These are phyloP conservation scores for Russula foetens DNA, from an alignment of 768 basidiomycete species.

Conservation along the genomic window DNA sequence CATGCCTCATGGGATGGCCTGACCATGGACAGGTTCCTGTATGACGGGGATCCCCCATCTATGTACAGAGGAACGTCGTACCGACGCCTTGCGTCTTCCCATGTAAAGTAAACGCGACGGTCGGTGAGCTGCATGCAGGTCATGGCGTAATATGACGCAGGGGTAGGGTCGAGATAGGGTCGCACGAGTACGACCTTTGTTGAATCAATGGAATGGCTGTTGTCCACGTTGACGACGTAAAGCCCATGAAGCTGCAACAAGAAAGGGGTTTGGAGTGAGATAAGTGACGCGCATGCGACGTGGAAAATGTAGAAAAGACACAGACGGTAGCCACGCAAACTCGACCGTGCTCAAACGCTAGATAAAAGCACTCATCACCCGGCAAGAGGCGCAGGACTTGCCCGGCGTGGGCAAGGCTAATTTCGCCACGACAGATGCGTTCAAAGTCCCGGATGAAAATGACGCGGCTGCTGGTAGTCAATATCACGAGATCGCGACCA, in stretches of 20 bases:
- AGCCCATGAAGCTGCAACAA: background rate
- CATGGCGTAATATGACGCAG: background rate
- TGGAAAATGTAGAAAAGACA: background rate
- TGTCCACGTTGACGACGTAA: constrained; percentile 9
- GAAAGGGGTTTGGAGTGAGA: too few species aligned
- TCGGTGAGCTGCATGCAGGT: constrained; percentile 19
- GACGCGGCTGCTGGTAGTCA: constrained; percentile 22
- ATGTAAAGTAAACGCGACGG: constrained; percentile 19
- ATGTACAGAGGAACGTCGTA: constrained; percentile 1
- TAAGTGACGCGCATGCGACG: too few species aligned
- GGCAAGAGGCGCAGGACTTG: background rate
- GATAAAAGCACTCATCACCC: background rate
- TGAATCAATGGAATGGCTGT: background rate
- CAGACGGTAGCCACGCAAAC: constrained; percentile 16
- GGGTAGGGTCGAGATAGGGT: background rate
- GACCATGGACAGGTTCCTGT: background rate
- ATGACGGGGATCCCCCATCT: background rate
- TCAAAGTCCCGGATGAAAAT: constrained; percentile 31
- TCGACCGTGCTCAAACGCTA: constrained; percentile 18
- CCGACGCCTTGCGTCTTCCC: constrained; percentile 8
- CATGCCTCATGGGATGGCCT: background rate
- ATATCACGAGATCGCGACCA: constrained; percentile 29
- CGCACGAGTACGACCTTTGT: background rate
- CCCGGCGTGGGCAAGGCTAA: background rate
- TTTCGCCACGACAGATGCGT: constrained; percentile 20